Conservation (phyloP, 2,329 filamentous ascomycete species). For the Colletotrichum limetticola region DNA sequence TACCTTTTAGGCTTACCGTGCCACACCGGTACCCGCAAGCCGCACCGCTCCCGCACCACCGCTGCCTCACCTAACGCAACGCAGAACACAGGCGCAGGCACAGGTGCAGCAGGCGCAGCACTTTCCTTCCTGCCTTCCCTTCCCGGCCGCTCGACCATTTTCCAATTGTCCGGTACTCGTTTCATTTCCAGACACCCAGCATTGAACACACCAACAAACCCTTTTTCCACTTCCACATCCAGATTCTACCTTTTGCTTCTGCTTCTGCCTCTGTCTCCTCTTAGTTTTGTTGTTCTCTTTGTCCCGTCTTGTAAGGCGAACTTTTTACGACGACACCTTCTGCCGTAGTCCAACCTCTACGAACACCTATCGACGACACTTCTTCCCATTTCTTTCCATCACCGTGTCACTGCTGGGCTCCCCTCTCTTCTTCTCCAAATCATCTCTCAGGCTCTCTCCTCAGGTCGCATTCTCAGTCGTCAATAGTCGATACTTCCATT, state of each 20-base stretch:
- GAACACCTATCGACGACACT: not conserved
- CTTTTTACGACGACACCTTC: not conserved
- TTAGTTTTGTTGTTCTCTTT: not conserved
- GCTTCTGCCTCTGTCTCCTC: not conserved
- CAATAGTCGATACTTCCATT: not conserved
- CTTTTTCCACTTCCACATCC: not conserved
- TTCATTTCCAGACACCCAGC: constrained; percentile 32
- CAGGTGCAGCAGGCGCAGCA: not conserved
- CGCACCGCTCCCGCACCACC: not conserved
- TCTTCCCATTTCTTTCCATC: not conserved
- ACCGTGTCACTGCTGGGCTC: too few relatives aligned
- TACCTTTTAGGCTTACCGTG: not conserved
- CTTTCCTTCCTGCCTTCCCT: not conserved
- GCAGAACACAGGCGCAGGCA: not conserved
- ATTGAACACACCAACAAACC: not conserved
- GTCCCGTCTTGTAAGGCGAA: not conserved
- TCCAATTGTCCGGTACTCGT: constrained; percentile 23
- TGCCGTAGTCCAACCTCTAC: not conserved
- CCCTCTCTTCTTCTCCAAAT: not conserved
- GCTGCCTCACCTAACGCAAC: not conserved
- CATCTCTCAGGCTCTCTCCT: not conserved
- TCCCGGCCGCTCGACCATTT: constrained; percentile 13
- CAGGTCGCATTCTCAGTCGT: not conserved
- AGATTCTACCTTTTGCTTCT: not conserved
- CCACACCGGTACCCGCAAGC: not conserved